Percentiles rank a stretch among this genome's conserved stretches.
These are phyloP conservation scores for Gaeumannomyces sp. DNA, from an alignment of 2,329 filamentous ascomycete genomes.

Conservation along the genomic window DNA sequence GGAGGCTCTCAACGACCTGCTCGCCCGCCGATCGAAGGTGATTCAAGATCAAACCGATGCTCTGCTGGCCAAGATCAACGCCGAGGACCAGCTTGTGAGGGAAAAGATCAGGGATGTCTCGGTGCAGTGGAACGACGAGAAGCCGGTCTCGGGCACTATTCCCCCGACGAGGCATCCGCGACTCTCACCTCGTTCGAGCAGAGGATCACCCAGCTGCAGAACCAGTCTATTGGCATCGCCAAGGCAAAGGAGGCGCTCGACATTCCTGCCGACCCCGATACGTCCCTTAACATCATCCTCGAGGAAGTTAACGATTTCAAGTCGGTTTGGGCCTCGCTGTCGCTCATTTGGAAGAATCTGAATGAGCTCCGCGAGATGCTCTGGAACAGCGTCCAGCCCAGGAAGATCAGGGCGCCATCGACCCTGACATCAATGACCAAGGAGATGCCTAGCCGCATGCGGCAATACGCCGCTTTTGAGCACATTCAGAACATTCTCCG, in stretches of 20 bases:
- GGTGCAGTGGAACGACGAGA: conserved; percentile 88
- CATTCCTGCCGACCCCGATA: conserved; percentile 72
- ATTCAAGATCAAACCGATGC: conserved; percentile 96
- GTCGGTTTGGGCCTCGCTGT: conserved; percentile 93
- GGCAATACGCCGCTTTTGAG: conserved; percentile 99
- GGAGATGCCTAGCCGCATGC: conserved; percentile 98
- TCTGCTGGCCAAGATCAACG: conserved; percentile 86
- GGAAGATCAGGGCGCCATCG: conserved; percentile 84
- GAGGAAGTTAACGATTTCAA: conserved; percentile 99
- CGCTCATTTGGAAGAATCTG: conserved; percentile 92
- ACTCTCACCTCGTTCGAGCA: conserved; percentile 78
- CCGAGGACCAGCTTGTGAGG: conserved; percentile 85
- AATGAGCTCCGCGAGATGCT: conserved; percentile 88
- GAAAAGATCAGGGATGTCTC: conserved; percentile 84
- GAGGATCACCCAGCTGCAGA: conserved; percentile 77
- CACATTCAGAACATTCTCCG: conserved; percentile 90
- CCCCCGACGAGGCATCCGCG: conserved; percentile 82
- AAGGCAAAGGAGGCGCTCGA: conserved; percentile 97
- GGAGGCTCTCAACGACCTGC: conserved; percentile 85
- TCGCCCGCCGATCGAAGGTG: conserved; percentile 88
- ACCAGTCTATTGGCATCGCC: conserved; percentile 86
- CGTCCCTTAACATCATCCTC: conserved; percentile 74
- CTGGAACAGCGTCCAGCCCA: conserved; percentile 92
- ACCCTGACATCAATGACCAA: conserved; percentile 96
- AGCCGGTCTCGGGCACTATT: conserved; percentile 91